Base-by-base conservation (phyloP, 148 eudicot species). In the Bassia scoparia region DNA sequence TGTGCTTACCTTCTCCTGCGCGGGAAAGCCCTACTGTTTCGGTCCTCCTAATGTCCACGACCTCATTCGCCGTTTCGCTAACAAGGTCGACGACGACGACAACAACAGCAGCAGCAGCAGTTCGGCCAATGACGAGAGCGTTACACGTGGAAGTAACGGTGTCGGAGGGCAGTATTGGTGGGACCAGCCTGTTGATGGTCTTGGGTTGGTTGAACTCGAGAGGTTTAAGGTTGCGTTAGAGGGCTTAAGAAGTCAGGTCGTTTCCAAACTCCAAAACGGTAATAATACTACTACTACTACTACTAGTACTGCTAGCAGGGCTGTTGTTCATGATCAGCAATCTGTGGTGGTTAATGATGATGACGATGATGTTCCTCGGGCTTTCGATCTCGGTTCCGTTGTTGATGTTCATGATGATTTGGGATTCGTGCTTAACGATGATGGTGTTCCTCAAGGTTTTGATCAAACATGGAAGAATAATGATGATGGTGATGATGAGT, bases 1-100 rank as follows among this genome's bases (percentile, higher is more conserved):
- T 18, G 26, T 63, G 3, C n/a, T 77, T 43, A 53, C 70, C 14
- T 77, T 77, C 53, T 77, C 79, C 9, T 48, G 23, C 4, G 74
- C 65, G 2, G 75, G 79, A 13, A 77, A 77, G 6, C 20, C 61
- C 54, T 69, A 13, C 61, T 2, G 54, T 26, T 77, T 50, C 3
- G 75, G 70, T 53, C 43, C 20, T 18, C 79, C 74, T 27, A 26
- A 13, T 27, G n/a, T 5, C 0, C 75, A 77, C 11, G 16, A 20
- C 2, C 18, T 70, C 2, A 14, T 77, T 14, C 55, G 24, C 1
- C 74, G 75, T 17, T 70, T 38, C 23, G 7, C 53, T 6, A 35
- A 26, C 61, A 26, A 14, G 41, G 4, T 4, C 23, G 7, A 16
- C 60, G 0, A 4, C 29, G 41, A 70, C 14, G 38, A 8, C 11